Evolutionary conservation across 2,329 filamentous ascomycete genomes (phyloP).

Genomic region (Calycina marina): DNA sequence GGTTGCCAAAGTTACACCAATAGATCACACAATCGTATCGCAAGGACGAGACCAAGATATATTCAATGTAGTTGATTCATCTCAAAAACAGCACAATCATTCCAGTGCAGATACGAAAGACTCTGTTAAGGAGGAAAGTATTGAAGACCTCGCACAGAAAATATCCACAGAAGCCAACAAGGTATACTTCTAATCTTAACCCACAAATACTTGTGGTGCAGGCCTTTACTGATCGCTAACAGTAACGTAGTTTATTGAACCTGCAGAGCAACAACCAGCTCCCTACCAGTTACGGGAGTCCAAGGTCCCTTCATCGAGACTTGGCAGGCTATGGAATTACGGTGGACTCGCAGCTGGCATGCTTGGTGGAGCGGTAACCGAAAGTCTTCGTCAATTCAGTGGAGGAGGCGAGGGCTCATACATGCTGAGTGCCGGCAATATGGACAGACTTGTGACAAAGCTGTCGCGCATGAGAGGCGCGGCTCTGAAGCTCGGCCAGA

Average conservation of each 20-base stretch:
- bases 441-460: conserved; percentile 85
- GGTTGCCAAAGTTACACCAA: conserved; percentile 20
- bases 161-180: too few species aligned
- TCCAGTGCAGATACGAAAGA: too few species aligned
- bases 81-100: conserved; percentile 1
- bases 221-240: conserved; percentile 31
- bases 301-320: conserved; percentile 71
- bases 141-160: conserved; percentile 31
- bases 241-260: conserved; percentile 19
- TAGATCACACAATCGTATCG: conserved; percentile 19
- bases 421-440: conserved; percentile 77
- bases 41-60: conserved; percentile 25
- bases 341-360: conserved; percentile 85
- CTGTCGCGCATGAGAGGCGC: conserved; percentile 93
- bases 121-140: too few species aligned
- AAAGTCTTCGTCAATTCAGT: conserved; percentile 67
- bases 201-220: conserved; percentile 2
- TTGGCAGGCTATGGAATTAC: conserved; percentile 90
- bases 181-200: not conserved
- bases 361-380: conserved; percentile 81
- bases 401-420: conserved; percentile 61
- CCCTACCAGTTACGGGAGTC: conserved; percentile 71
- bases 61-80: conserved; percentile 16
- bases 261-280: conserved; percentile 17
- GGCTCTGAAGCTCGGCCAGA: conserved; percentile 91